Base-by-base conservation (phyloP, 805 yeast genomes). In the Brettanomyces custersianus region DNA sequence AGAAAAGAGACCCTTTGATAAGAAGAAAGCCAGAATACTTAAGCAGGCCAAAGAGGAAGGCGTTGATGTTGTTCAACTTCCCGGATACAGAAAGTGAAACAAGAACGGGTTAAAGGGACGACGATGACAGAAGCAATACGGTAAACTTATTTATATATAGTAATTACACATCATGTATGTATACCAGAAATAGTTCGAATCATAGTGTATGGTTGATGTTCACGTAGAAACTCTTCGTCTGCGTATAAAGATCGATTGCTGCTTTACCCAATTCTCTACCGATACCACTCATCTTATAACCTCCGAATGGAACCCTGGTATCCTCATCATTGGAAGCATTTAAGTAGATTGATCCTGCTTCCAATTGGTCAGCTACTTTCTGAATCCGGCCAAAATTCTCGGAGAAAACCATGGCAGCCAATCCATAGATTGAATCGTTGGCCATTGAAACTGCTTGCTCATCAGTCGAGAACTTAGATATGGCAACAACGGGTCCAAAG, bases 341-440 rank as follows among this genome's bases (percentile, higher is more conserved):
- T 49, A 80, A 62, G 74, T 81, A 80, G 20, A 80, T 75, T 35
- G 72, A 72, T 19, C 90, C 90, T 4, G 82, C 75, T 45, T 74
- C 70, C 38, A 80, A 55, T 27, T 70, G 72, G 30, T 55, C 59
- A 7, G 55, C 56, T 27, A 55, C 54, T 19, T 51, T 37, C 29
- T 82, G 83, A 3, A 86, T 92, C 39, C 70, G 65, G 37, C 68
- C 65, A 42, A 83, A 65, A 54, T 82, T 78, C 42, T 63, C 61
- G 31, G 94, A 74, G 67, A 84, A 85, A 9, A 85, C 72, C 52
- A 88, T 80, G 4, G 88, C 84, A 8, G 88, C 94, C 38, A 85
- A 71, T 5, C 95, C 95, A 53, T 83, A 85, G 35, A 68, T 68
- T 9, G 86, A 69, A 47, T 72, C 73, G 57, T 85, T 85, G 46